Conservation (phyloP, 164 flowering plant genomes). For the Akebia trifoliata region DNA sequence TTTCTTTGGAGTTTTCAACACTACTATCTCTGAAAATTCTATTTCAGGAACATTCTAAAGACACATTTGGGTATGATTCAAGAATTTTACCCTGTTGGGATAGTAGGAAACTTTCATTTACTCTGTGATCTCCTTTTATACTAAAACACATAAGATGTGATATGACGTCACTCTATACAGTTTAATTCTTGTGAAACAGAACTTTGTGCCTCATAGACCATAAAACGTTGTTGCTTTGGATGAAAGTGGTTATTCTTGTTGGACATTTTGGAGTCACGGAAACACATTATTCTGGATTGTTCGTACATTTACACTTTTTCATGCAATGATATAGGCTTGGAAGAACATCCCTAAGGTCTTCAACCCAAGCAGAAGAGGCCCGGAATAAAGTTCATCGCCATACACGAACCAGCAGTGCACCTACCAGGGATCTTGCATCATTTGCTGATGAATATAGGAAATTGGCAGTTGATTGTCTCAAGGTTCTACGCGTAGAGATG, state of each 20-base stretch:
- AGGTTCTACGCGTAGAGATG: slow-evolving; percentile 96
- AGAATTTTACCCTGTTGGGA: not conserved
- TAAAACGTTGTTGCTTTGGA: not conserved
- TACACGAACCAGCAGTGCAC: slow-evolving; percentile 41
- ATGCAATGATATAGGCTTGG: slow-evolving; percentile 54
- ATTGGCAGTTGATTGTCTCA: slow-evolving; percentile 90
- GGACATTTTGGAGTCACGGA: not conserved
- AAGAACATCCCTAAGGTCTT: slow-evolving; percentile 38
- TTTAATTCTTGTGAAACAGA: not conserved
- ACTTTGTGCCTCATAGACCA: not conserved
- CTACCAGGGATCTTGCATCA: slow-evolving; percentile 64
- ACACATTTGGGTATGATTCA: too few relatives aligned
- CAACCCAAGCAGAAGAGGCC: slow-evolving; percentile 45
- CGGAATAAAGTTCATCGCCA: slow-evolving; percentile 36
- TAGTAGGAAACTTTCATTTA: not conserved
- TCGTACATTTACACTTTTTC: slow-evolving; percentile 13
- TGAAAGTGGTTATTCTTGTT: not conserved
- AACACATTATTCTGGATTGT: slow-evolving; percentile 4
- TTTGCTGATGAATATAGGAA: slow-evolving; percentile 92
- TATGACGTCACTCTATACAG: not conserved
- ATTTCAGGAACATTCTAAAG: too few relatives aligned
- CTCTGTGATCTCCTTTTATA: too few relatives aligned
- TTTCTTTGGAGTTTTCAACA: too few relatives aligned
- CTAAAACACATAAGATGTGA: not conserved
- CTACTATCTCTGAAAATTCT: too few relatives aligned